Percentiles rank a stretch among this genome's conserved stretches.
Evolutionary conservation across 371 early-diverging fungal genomes (phyloP).

Genomic region (Mucor circinelloides): DNA sequence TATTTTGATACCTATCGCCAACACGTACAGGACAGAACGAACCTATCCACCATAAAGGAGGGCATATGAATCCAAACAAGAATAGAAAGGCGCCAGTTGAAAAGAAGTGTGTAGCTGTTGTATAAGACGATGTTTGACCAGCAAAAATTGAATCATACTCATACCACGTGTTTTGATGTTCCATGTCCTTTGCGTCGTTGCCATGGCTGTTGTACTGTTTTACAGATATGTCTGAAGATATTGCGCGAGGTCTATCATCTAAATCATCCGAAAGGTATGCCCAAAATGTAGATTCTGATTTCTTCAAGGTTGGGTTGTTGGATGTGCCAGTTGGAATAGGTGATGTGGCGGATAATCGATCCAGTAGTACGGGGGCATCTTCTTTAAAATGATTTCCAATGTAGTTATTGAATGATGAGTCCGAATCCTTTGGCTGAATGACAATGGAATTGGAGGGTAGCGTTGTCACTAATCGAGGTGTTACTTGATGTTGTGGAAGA

Average conservation of each 20-base stretch:
- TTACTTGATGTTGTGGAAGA: not conserved
- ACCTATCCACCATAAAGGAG: constrained; percentile 50
- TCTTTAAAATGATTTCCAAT: constrained; percentile 15
- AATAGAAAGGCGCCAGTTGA: constrained; percentile 39
- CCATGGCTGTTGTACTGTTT: not conserved
- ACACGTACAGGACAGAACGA: constrained; percentile 28
- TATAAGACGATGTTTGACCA: not conserved
- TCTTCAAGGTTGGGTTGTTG: not conserved
- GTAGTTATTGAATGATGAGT: constrained; percentile 16
- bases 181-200: not conserved
- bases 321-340: not conserved
- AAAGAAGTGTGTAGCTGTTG: constrained; percentile 14
- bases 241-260: not conserved
- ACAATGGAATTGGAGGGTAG: constrained; percentile 10
- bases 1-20: not conserved
- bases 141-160: constrained; percentile 1
- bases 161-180: not conserved
- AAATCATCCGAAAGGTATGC: constrained; percentile 5
- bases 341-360: constrained; percentile 1
- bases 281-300: constrained; percentile 8
- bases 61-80: constrained; percentile 42
- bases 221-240: not conserved
- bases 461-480: constrained; percentile 10
- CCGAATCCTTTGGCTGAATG: constrained; percentile 5
- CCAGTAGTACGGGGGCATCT: constrained; percentile 14